phyloP scores from a whole-genome alignment of 2,329 filamentous ascomycete genomes.

The Pseudogymnoascus sp. region DNA sequence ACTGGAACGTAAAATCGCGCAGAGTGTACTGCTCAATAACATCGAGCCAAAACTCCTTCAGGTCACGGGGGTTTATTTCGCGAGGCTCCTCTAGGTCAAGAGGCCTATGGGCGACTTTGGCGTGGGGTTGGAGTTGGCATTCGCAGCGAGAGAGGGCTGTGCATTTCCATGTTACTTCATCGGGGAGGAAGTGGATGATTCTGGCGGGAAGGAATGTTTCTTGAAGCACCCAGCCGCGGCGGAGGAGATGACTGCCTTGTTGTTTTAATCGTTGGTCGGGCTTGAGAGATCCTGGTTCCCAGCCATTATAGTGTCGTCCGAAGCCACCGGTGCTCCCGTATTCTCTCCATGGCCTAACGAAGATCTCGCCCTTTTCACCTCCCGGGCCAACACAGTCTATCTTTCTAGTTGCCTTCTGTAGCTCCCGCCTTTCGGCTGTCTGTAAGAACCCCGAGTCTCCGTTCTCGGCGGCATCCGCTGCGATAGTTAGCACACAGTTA shows the following conservation, averaged over 20 bases:
- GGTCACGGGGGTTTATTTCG: neutral
- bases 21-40: conserved; percentile 14
- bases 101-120: neutral
- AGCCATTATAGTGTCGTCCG: neutral
- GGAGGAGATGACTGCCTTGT: neutral
- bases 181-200: neutral
- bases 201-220: neutral
- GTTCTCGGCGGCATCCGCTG: conserved; percentile 12
- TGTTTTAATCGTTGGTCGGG: neutral
- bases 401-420: neutral
- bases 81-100: neutral
- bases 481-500: conserved; percentile 21
- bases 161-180: conserved; percentile 9
- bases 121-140: neutral
- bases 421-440: neutral
- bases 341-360: neutral
- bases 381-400: neutral
- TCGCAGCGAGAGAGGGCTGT: conserved; percentile 10
- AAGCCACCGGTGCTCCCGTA: neutral
- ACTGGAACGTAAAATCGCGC: conserved; percentile 11
- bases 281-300: neutral
- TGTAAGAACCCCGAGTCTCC: neutral
- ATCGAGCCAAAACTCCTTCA: conserved; percentile 10
- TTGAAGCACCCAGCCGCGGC: neutral
- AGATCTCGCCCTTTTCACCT: neutral